Evolutionary conservation across 2,329 filamentous ascomycete genomes (phyloP).

Genomic region (Exserohilum turcica): DNA sequence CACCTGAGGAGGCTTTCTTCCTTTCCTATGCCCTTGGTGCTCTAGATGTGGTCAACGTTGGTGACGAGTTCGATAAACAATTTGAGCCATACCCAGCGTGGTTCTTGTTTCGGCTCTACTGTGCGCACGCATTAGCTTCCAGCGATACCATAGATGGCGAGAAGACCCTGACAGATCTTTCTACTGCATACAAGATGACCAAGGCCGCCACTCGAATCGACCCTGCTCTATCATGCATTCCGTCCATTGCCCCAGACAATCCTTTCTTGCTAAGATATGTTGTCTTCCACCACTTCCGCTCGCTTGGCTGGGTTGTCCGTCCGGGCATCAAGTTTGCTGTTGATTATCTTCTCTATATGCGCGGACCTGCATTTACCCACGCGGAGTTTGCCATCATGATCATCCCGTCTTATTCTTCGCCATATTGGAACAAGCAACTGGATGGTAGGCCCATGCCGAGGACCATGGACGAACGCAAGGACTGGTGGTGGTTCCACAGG

Average conservation of each 20-base stretch:
- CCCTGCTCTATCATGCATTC: slow-evolving; percentile 13
- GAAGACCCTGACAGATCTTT: slow-evolving; percentile 10
- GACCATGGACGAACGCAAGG: slow-evolving; percentile 50
- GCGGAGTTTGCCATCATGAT: slow-evolving; percentile 90
- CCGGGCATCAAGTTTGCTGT: slow-evolving; percentile 93
- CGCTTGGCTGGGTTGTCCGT: slow-evolving; percentile 91
- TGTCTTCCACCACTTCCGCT: slow-evolving; percentile 95
- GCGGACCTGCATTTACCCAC: slow-evolving; percentile 91
- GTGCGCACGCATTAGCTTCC: slow-evolving; percentile 70
- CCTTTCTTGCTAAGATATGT: slow-evolving; percentile 84
- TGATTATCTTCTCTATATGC: slow-evolving; percentile 92
- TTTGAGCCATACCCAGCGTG: slow-evolving; percentile 48
- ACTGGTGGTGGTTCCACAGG: slow-evolving; percentile 86
- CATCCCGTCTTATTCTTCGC: slow-evolving; percentile 77
- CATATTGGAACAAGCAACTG: slow-evolving; percentile 68
- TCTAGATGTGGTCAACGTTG: slow-evolving; percentile 65
- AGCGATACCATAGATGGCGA: slow-evolving; percentile 19
- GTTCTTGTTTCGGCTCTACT: slow-evolving; percentile 59
- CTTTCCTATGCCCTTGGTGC: slow-evolving; percentile 79
- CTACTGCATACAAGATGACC: slow-evolving; percentile 20
- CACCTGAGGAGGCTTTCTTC: slow-evolving; percentile 90
- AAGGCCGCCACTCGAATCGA: slow-evolving; percentile 13
- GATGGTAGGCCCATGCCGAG: slow-evolving; percentile 29
- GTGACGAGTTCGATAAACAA: slow-evolving; percentile 43
- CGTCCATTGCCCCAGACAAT: slow-evolving; percentile 71